These are phyloP conservation scores for Plasmodium knowlesi DNA, from an alignment of 169 alveolate species.

Conservation along the genomic window DNA sequence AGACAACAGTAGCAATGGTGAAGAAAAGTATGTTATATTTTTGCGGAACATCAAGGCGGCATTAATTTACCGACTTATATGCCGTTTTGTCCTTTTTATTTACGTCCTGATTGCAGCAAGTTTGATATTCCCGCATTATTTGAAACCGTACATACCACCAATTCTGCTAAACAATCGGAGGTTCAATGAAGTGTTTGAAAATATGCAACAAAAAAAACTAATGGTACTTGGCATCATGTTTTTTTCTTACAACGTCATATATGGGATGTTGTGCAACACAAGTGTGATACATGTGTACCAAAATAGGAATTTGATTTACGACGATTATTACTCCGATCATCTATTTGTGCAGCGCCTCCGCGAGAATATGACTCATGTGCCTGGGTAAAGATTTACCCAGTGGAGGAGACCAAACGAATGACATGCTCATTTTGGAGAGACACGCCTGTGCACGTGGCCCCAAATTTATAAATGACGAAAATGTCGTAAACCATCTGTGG, in stretches of 20 bases:
- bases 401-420: not conserved
- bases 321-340: slow-evolving; percentile 23
- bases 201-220: slow-evolving; percentile 38
- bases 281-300: slow-evolving; percentile 55
- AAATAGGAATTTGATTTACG: slow-evolving; percentile 42
- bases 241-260: slow-evolving; percentile 36
- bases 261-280: slow-evolving; percentile 52
- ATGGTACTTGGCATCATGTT: slow-evolving; percentile 18
- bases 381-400: not conserved
- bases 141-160: slow-evolving; percentile 16
- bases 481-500: slow-evolving; percentile 53
- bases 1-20: not conserved
- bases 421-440: not conserved
- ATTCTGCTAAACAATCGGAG: slow-evolving; percentile 22
- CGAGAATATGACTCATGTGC: not conserved
- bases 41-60: slow-evolving; percentile 34
- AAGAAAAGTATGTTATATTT: slow-evolving; percentile 26
- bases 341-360: slow-evolving; percentile 1
- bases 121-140: slow-evolving; percentile 23
- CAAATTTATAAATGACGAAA: slow-evolving; percentile 63
- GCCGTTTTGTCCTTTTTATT: slow-evolving; percentile 10
- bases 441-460: not conserved
- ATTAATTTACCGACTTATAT: slow-evolving; percentile 12
- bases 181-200: slow-evolving; percentile 25
- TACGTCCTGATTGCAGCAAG: slow-evolving; percentile 14